Base-by-base conservation (phyloP, 2,329 filamentous ascomycete genomes). In the Aspergillus arachidicola region DNA sequence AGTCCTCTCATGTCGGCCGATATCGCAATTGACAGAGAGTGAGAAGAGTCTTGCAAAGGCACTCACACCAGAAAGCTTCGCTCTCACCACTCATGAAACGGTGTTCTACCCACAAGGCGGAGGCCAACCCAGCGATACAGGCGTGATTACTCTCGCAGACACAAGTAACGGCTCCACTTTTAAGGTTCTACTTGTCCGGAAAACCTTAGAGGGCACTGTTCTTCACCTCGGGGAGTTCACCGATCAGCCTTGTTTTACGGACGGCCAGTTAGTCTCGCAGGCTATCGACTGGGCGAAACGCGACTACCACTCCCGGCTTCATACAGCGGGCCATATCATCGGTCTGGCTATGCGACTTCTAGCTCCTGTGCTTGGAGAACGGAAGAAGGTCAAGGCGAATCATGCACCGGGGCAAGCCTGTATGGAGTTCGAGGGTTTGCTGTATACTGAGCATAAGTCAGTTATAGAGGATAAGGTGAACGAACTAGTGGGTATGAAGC, bases 261-360 rank as follows among this genome's bases (percentile, higher is more conserved):
- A 60, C 9, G 68, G 69, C 28, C 66, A 70, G 19, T 48, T 36
- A 19, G 70, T 74, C 3, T 53, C 68, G 4, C 71, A 73, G 36
- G 66, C 7, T 10, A 70, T 75, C 32, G 66, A 75, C 58, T 59
- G 57, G 46, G 65, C 61, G 16, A 71, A 69, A 43, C 72, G 73
- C 4, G 65, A 73, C 23, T 71, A 72, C 43, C 71, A 74, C 58
- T 75, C 73, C 6, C 70, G 72, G 9, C 63, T 74, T 12, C 73
- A 75, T 62, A 73, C 72, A n/a, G 73, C 70, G 26, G 73, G 73
- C 4, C 72, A 75, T 54, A 68, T 75, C 5, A 57, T 75, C 16
- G 72, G 72, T 7, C 62, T 74, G 10, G 71, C 72, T 2, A 72
- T 75, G 69, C 63, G 71, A 34, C 62, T 71, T 45, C 60, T 75